phyloP scores from a whole-genome alignment of 768 basidiomycete genomes.

The Pleurotus djamor region DNA sequence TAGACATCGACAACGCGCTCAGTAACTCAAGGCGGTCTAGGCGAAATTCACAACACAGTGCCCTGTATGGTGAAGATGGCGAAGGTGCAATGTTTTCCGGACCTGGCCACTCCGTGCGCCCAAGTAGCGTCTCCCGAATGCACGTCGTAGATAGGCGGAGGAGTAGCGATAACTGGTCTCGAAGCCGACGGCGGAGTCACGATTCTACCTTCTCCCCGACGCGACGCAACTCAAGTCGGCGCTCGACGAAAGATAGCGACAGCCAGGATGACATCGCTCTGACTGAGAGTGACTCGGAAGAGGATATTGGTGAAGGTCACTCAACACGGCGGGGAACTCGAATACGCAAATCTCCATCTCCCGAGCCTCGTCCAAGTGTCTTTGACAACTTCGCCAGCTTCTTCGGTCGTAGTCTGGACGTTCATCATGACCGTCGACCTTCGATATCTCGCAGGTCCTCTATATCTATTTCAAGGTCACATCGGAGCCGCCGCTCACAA shows the following conservation, averaged over 20 bases:
- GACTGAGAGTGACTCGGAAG: slow-evolving; percentile 17
- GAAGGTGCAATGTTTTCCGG: slow-evolving; percentile 77
- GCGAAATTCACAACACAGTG: slow-evolving; percentile 66
- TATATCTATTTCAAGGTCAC: slow-evolving; percentile 46
- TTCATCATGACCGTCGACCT: slow-evolving; percentile 37
- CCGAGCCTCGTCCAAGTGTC: slow-evolving; percentile 36
- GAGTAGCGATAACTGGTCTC: slow-evolving; percentile 55
- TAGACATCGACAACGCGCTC: slow-evolving; percentile 69
- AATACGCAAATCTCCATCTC: slow-evolving; percentile 31
- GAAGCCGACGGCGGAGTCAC: slow-evolving; percentile 46
- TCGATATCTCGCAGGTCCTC: slow-evolving; percentile 62
- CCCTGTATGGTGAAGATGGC: slow-evolving; percentile 54
- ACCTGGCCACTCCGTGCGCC: slow-evolving; percentile 66
- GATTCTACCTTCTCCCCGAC: slow-evolving; percentile 37
- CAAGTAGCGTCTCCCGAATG: slow-evolving; percentile 83
- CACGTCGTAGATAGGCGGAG: slow-evolving; percentile 48
- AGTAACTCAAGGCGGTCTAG: slow-evolving; percentile 49
- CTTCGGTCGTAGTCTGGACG: slow-evolving; percentile 54
- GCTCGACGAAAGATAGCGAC: slow-evolving; percentile 46
- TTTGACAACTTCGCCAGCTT: slow-evolving; percentile 70
- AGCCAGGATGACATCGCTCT: slow-evolving; percentile 35
- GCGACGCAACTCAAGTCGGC: slow-evolving; percentile 28
- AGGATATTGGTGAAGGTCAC: slow-evolving; percentile 25
- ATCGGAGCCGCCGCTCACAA: slow-evolving; percentile 54
- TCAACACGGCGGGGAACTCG: slow-evolving; percentile 23